Conservation (phyloP, 345 rosid genomes). For the Trapa incisa region DNA sequence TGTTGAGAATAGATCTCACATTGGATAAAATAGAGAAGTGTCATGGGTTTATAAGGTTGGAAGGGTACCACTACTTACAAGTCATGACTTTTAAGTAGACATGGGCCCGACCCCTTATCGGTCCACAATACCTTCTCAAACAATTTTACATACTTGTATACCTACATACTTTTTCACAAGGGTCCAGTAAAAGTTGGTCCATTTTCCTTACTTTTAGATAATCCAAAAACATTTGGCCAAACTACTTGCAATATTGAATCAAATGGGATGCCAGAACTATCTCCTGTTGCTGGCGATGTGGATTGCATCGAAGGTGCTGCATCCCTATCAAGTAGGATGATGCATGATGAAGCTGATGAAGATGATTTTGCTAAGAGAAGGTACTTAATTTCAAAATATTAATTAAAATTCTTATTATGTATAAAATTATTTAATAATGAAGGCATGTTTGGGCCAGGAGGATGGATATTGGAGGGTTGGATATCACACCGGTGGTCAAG, state of each 20-base stretch:
- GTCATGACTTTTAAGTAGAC: too few relatives aligned
- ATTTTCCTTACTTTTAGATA: slow-evolving; percentile 32
- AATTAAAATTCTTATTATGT: slow-evolving; percentile 6
- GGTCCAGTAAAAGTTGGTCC: slow-evolving; percentile 9
- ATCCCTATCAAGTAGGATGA: slow-evolving; percentile 7
- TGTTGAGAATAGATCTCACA: too few relatives aligned
- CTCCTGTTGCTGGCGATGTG: slow-evolving; percentile 41
- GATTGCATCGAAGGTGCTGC: slow-evolving; percentile 39
- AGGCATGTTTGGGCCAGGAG: slow-evolving; percentile 40
- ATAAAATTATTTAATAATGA: slow-evolving; percentile 10
- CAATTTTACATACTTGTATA: slow-evolving; percentile 4
- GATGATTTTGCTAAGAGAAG: slow-evolving; percentile 11
- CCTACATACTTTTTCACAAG: not conserved
- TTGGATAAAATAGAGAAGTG: too few relatives aligned
- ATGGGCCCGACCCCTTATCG: too few relatives aligned
- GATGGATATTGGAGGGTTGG: slow-evolving; percentile 56
- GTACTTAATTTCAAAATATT: slow-evolving; percentile 6
- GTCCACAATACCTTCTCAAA: too few relatives aligned
- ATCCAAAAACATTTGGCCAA: slow-evolving; percentile 38
- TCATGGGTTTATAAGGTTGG: too few relatives aligned
- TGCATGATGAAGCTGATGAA: slow-evolving; percentile 45
- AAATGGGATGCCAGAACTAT: slow-evolving; percentile 39
- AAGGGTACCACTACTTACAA: too few relatives aligned
- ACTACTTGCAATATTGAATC: slow-evolving; percentile 31
- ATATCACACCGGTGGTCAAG: slow-evolving; percentile 78